Percentiles rank a stretch among this genome's conserved stretches.
Conservation (phyloP, 345 rosid genomes). For the Draba incana region DNA sequence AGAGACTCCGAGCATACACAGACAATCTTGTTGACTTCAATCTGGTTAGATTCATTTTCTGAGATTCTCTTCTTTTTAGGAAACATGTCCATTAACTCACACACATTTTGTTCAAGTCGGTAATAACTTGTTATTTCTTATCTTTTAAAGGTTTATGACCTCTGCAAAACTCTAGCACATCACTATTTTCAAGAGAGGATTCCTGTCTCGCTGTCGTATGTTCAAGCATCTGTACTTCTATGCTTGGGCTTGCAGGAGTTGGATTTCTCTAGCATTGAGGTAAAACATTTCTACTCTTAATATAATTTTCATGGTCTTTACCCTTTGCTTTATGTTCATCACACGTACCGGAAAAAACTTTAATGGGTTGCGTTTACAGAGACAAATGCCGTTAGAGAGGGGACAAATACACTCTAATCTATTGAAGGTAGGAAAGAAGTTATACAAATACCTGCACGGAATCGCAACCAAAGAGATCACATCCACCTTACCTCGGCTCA, state of each 20-base stretch:
- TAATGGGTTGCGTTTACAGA: slow-evolving; percentile 52
- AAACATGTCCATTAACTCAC: slow-evolving; percentile 6
- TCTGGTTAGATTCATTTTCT: slow-evolving; percentile 52
- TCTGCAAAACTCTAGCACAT: slow-evolving; percentile 70
- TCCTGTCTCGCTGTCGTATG: slow-evolving; percentile 72
- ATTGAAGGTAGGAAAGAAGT: slow-evolving; percentile 76
- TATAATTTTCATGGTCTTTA: not conserved
- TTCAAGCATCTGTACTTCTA: slow-evolving; percentile 81
- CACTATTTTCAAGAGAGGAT: slow-evolving; percentile 81
- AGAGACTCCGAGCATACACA: slow-evolving; percentile 73
- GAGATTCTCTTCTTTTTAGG: not conserved
- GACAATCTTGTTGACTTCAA: slow-evolving; percentile 74
- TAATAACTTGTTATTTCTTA: not conserved
- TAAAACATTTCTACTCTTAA: slow-evolving; percentile 37
- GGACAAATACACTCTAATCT: slow-evolving; percentile 66
- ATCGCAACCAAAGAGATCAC: slow-evolving; percentile 66
- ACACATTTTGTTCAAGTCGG: slow-evolving; percentile 44
- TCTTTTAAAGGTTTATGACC: slow-evolving; percentile 59
- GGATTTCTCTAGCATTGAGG: slow-evolving; percentile 69
- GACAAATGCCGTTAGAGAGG: slow-evolving; percentile 79
- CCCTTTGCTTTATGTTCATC: slow-evolving; percentile 10
- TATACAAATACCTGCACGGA: slow-evolving; percentile 62
- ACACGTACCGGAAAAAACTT: slow-evolving; percentile 4
- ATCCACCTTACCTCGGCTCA: slow-evolving; percentile 65
- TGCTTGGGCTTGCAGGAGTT: slow-evolving; percentile 86